Evolutionary conservation across 331 rosid genomes (phyloP), one percentile per base, ranked within the genome.

Genomic region (Cydonia oblonga): DNA sequence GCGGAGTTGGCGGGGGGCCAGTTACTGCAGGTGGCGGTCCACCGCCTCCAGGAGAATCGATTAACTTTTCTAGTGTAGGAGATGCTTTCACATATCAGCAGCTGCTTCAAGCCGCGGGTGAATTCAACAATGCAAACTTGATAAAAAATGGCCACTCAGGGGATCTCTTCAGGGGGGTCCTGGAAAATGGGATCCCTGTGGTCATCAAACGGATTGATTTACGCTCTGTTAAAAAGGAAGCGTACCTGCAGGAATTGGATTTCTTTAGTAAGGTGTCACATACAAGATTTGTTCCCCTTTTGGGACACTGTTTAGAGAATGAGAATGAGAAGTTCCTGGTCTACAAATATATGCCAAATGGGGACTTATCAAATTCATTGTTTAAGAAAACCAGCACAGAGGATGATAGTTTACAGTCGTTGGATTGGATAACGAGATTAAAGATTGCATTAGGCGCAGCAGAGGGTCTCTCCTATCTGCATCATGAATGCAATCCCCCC

Each of bases 391-490:
- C 78, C 53, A 75, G 76, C 51, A 70, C 88, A 10, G 85, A 85
- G 52, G 96, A 89, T 74, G 95, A 87, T 32, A 67, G 79, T 51
- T 85, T 81, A 82, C 91, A 86, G 84, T 95, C 98, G 18, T 76
- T 91, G 84, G 98, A 95, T 84, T 95, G 97, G 97, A 91, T 91
- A 74, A 95, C 96, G 38, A 95, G 98, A 80, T 81, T 95, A 66
- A 95, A 95, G 86, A 89, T 95, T 71, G 96, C 98, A 51, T 85
- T 83, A 42, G 98, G 98, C 77, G 89, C 85, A 18, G 97, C 98
- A 4, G 98, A 95, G 87, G 93, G 91, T 57, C 84, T 95, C 33
- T 82, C 88, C 12, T 85, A 86, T 82, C 87, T 95, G 76, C 97
- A 95, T 86, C 96, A 93, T 77, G 96, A 89, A 69, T 89, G 92